These are phyloP conservation scores for Penicillium sp. DNA, from an alignment of 2,329 filamentous ascomycete species.

Conservation along the genomic window DNA sequence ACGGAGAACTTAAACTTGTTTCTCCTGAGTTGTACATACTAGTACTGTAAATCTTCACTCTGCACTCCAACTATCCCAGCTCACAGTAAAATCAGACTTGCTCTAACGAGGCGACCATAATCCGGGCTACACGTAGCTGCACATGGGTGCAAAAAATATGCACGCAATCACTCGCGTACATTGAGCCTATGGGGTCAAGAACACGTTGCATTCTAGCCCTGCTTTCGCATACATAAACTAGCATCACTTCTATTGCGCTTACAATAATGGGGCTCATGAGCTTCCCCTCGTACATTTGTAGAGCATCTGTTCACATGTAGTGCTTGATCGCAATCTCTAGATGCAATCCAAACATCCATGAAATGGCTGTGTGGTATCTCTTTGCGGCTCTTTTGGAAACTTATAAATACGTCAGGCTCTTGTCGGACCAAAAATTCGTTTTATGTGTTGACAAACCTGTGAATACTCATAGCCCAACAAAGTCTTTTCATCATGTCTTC, in stretches of 20 bases:
- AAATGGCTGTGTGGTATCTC: background rate
- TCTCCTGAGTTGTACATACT: constrained; percentile 1
- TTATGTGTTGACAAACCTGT: background rate
- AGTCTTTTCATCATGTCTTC: constrained; percentile 1
- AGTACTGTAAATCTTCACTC: background rate
- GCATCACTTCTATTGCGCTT: constrained; percentile 1
- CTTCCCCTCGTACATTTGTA: background rate
- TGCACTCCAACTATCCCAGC: background rate
- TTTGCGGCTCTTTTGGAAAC: background rate
- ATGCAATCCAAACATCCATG: background rate
- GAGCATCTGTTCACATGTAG: background rate
- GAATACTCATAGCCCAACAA: background rate
- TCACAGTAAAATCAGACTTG: background rate
- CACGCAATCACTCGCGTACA: background rate
- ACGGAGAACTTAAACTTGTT: background rate
- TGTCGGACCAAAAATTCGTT: background rate
- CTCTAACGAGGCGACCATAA: background rate
- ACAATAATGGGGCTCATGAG: constrained; percentile 1
- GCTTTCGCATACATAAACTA: background rate
- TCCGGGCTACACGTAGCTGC: background rate
- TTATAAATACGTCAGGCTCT: background rate
- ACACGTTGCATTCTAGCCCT: constrained; percentile 2
- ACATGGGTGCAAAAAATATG: background rate
- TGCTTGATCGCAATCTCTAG: background rate
- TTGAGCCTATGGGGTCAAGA: background rate